Evolutionary conservation across 1,139 yeast species (phyloP).

Genomic region (Arxiozyma slooffiae): DNA sequence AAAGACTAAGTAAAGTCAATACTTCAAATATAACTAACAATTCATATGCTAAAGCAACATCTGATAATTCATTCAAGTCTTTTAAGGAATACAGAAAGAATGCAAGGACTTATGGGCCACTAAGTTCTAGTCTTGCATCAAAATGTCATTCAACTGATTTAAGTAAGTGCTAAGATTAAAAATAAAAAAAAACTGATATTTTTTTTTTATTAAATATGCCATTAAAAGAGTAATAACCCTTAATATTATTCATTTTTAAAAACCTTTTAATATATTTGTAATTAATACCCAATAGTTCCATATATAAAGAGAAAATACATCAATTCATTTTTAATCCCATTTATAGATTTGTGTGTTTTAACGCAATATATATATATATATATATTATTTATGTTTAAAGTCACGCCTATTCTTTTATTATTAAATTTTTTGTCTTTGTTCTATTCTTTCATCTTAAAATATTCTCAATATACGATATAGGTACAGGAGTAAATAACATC

Average conservation of each 20-base stretch:
- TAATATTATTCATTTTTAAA: too few species aligned
- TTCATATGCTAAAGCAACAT: conserved; percentile 9
- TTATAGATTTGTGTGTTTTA: background rate
- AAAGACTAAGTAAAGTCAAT: background rate
- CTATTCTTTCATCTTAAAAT: too few species aligned
- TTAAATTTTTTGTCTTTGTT: too few species aligned
- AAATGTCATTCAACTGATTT: conserved; percentile 15
- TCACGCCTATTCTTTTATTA: too few species aligned
- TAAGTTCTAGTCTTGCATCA: conserved; percentile 19
- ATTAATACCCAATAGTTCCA: background rate
- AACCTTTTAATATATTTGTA: background rate
- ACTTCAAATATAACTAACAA: background rate
- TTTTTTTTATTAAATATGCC: too few species aligned
- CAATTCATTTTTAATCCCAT: background rate
- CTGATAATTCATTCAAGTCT: conserved; percentile 21
- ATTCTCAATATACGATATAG: background rate
- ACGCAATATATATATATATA: too few species aligned
- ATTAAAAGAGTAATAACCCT: too few species aligned
- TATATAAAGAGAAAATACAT: too few species aligned
- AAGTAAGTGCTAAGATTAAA: conserved; percentile 3
- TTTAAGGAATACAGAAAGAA: conserved; percentile 24
- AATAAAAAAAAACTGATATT: too few species aligned
- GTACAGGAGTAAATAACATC: conserved; percentile 20
- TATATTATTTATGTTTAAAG: too few species aligned
- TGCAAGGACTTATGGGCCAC: conserved; percentile 26